Percentiles rank a stretch among this genome's conserved stretches.
These are phyloP conservation scores for Spinacia oleracea DNA, from an alignment of 179 eudicot genomes.

Conservation along the genomic window DNA sequence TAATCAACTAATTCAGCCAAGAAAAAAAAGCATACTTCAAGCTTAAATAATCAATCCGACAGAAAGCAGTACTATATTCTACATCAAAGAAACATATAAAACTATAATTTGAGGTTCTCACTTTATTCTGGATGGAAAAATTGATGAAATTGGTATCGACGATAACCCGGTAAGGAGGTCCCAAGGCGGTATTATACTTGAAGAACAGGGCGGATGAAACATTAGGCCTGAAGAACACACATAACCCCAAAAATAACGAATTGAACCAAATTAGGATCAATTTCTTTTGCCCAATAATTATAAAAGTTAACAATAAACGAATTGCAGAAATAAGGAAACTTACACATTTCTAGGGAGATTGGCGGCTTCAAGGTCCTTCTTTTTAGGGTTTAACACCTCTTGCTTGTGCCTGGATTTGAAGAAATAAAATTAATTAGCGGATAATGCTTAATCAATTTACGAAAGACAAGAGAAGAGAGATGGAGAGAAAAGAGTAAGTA, in stretches of 20 bases:
- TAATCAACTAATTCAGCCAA: background rate
- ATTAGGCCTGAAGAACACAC: slow-evolving; percentile 60
- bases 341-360: slow-evolving; percentile 89
- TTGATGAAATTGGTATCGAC: slow-evolving; percentile 98
- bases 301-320: background rate
- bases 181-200: slow-evolving; percentile 80
- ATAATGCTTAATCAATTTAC: background rate
- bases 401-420: slow-evolving; percentile 59
- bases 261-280: background rate
- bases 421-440: background rate
- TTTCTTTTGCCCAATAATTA: background rate
- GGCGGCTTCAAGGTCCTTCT: slow-evolving; percentile 58
- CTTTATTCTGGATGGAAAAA: slow-evolving; percentile 95
- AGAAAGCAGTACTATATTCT: too few relatives aligned
- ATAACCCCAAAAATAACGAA: slow-evolving; percentile 14
- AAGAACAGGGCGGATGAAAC: slow-evolving; percentile 89
- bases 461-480: background rate
- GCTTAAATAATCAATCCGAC: background rate
- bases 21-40: background rate
- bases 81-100: background rate
- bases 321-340: slow-evolving; percentile 20
- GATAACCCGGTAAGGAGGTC: slow-evolving; percentile 89
- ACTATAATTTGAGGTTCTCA: slow-evolving; percentile 28
- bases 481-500: slow-evolving; percentile 19
- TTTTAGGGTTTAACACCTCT: slow-evolving; percentile 77